Conservation (phyloP, 371 early-diverging fungal species). For the Sporodiniella umbellata region DNA sequence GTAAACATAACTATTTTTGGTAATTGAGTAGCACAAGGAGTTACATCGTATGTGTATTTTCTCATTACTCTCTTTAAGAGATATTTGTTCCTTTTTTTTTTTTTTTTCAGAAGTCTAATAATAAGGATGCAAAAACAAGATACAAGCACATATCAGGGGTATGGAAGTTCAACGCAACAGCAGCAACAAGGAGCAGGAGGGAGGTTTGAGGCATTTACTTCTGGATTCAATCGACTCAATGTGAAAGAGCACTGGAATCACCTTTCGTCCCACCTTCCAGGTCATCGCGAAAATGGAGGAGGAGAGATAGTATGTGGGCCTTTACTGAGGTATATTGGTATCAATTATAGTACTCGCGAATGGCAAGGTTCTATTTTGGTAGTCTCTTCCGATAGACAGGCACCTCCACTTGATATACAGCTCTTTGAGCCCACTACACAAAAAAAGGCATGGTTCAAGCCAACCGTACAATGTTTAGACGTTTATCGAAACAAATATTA, state of each 20-base stretch:
- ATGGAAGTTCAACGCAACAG: slow-evolving; percentile 1
- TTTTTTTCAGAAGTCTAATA: neutral
- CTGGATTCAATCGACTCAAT: slow-evolving; percentile 11
- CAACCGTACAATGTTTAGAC: slow-evolving; percentile 18
- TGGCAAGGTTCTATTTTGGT: slow-evolving; percentile 36
- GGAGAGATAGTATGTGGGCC: slow-evolving; percentile 35
- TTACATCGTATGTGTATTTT: too few relatives aligned
- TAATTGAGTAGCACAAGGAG: too few relatives aligned
- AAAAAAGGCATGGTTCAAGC: neutral
- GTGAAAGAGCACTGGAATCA: slow-evolving; percentile 8
- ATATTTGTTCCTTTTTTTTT: neutral
- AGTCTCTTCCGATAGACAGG: slow-evolving; percentile 20
- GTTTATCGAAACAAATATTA: slow-evolving; percentile 24
- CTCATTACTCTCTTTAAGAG: too few relatives aligned
- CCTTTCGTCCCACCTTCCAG: slow-evolving; percentile 5
- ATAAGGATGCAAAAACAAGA: neutral
- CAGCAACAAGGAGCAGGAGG: neutral
- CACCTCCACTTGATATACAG: slow-evolving; percentile 22
- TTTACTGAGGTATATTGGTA: slow-evolving; percentile 27
- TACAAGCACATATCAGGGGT: slow-evolving; percentile 3
- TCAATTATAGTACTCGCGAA: slow-evolving; percentile 23
- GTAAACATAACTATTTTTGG: too few relatives aligned
- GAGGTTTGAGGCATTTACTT: neutral
- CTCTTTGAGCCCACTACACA: slow-evolving; percentile 5
- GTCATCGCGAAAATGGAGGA: neutral